These are phyloP conservation scores for Fagus crenata DNA, from an alignment of 306 rosid species.

Conservation along the genomic window DNA sequence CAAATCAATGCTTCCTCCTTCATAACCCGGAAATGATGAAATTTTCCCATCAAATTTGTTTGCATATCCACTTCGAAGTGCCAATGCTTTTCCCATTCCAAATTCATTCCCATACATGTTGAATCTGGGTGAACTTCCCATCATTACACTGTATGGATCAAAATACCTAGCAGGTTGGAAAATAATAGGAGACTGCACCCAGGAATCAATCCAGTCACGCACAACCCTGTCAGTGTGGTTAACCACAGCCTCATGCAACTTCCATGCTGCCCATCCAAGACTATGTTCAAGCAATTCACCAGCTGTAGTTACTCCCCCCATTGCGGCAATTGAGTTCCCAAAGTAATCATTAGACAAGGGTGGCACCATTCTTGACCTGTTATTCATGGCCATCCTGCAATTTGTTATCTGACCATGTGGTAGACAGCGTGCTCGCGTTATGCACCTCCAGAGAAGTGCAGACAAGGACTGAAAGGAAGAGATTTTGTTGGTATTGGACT, in stretches of 20 bases:
- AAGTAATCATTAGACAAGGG: slow-evolving; percentile 46
- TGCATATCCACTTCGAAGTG: slow-evolving; percentile 51
- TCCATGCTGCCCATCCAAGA: slow-evolving; percentile 65
- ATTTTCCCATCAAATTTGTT: slow-evolving; percentile 51
- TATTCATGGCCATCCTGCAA: slow-evolving; percentile 42
- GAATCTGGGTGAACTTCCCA: slow-evolving; percentile 61
- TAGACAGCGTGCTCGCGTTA: slow-evolving; percentile 40
- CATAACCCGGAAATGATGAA: slow-evolving; percentile 41
- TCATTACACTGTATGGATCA: slow-evolving; percentile 32
- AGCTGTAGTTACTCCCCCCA: slow-evolving; percentile 11
- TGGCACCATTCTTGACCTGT: slow-evolving; percentile 53
- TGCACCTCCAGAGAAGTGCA: slow-evolving; percentile 55
- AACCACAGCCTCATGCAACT: slow-evolving; percentile 41
- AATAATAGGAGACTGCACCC: slow-evolving; percentile 37
- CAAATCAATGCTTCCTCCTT: slow-evolving; percentile 62
- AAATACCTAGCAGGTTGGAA: neutral
- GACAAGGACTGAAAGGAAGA: slow-evolving; percentile 61
- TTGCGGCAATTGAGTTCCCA: slow-evolving; percentile 28
- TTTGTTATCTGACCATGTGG: slow-evolving; percentile 14
- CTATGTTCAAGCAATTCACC: slow-evolving; percentile 40
- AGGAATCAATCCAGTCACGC: neutral
- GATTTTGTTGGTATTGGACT: slow-evolving; percentile 31
- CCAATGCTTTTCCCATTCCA: slow-evolving; percentile 68
- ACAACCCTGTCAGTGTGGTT: slow-evolving; percentile 21
- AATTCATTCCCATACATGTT: slow-evolving; percentile 59